phyloP scores from a whole-genome alignment of 2,329 filamentous ascomycete species.

The Aspergillus sp. region DNA sequence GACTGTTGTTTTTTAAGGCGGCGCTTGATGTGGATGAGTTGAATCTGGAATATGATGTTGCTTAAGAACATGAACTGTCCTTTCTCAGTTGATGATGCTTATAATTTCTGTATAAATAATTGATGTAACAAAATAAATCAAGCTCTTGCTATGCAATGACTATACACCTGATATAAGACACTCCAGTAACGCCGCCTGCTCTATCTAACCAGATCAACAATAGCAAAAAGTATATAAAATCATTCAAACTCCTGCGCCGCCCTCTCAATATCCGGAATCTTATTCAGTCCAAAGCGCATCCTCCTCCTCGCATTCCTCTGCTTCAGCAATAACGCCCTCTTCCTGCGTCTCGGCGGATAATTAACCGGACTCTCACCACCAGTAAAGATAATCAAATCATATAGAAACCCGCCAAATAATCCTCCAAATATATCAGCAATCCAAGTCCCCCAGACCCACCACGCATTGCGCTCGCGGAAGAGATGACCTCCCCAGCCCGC shows the following conservation, averaged over 20 bases:
- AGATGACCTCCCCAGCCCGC: constrained; percentile 31
- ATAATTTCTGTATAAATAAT: too few species aligned
- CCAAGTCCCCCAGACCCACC: constrained; percentile 41
- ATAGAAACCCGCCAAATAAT: constrained; percentile 32
- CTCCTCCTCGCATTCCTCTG: constrained; percentile 20
- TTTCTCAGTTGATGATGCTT: too few species aligned
- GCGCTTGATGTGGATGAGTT: too few species aligned
- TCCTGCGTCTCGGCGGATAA: constrained; percentile 43
- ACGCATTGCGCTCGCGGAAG: constrained; percentile 27
- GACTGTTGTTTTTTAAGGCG: too few species aligned
- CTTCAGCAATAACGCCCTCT: constrained; percentile 36
- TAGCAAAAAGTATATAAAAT: neutral
- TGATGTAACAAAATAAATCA: too few species aligned
- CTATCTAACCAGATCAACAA: too few species aligned
- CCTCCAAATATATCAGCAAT: constrained; percentile 32
- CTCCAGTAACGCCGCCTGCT: too few species aligned
- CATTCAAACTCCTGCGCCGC: constrained; percentile 1
- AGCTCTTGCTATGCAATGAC: too few species aligned
- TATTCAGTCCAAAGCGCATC: constrained; percentile 13
- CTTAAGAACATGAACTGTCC: too few species aligned
- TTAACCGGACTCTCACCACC: constrained; percentile 41
- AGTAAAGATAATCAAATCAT: constrained; percentile 40
- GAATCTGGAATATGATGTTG: too few species aligned
- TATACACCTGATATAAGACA: too few species aligned
- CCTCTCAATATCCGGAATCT: constrained; percentile 22